Conservation (phyloP, 257 asterid species). For the Ilex aquifolium region DNA sequence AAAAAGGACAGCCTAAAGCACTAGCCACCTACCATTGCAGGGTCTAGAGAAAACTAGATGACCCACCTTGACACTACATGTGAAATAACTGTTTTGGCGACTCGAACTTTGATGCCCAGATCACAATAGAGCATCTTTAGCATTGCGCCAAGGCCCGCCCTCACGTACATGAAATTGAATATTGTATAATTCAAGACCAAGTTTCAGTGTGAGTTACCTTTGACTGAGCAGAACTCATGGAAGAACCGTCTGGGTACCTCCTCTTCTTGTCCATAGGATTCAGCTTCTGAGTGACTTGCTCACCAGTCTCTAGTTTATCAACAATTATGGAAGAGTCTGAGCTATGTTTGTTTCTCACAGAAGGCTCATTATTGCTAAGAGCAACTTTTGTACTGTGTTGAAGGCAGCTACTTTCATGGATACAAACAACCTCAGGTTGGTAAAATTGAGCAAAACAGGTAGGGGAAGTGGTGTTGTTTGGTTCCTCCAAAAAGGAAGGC, state of each 20-base stretch:
- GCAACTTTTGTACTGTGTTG: conserved; percentile 23
- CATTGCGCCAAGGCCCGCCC: no score
- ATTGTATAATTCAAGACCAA: not conserved
- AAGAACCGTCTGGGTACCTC: conserved; percentile 31
- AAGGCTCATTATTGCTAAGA: conserved; percentile 16
- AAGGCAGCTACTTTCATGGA: conserved; percentile 14
- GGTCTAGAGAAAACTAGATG: no score
- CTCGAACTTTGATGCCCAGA: no score
- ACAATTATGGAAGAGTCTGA: conserved; percentile 48
- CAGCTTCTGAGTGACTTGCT: conserved; percentile 16
- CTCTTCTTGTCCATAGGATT: conserved; percentile 33
- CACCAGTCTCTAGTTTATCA: conserved; percentile 25
- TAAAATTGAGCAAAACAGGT: conserved; percentile 22
- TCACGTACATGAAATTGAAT: not conserved
- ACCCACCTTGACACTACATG: no score
- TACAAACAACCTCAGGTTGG: conserved; percentile 21
- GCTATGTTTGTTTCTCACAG: conserved; percentile 26
- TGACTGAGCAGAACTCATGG: conserved; percentile 43
- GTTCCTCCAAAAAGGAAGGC: conserved; percentile 26
- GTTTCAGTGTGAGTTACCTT: conserved; percentile 28
- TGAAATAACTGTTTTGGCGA: no score
- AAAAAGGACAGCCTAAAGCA: no score
- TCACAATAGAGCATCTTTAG: no score
- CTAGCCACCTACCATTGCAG: no score
- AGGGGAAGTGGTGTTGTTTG: conserved; percentile 14